Conservation (phyloP, 441 rosid species). For the Arabidopsis lyrata region DNA sequence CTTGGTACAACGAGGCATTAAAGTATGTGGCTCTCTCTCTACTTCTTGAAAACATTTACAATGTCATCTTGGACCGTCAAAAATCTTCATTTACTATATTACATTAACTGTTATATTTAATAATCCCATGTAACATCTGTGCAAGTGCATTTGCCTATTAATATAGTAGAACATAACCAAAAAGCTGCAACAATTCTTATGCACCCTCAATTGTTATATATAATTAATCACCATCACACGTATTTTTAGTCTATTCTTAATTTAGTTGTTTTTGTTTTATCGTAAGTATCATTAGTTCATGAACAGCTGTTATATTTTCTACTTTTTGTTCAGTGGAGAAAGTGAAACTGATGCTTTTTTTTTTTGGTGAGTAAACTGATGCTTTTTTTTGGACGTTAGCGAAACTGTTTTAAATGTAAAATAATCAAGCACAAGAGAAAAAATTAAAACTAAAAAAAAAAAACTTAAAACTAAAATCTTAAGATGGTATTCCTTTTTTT, state of each 20-base stretch:
- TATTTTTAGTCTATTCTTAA: constrained; percentile 29
- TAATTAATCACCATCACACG: constrained; percentile 32
- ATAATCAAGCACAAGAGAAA: not conserved
- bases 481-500: not conserved
- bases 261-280: constrained; percentile 33
- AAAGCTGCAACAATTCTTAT: constrained; percentile 46
- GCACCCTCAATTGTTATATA: constrained; percentile 22
- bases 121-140: constrained; percentile 38
- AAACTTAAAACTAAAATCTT: not conserved
- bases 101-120: constrained; percentile 30
- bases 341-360: not conserved
- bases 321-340: constrained; percentile 19
- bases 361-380: too few relatives aligned
- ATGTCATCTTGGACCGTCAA: constrained; percentile 42
- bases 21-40: constrained; percentile 46
- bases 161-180: constrained; percentile 14
- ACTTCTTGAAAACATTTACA: constrained; percentile 38
- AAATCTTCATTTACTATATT: constrained; percentile 37
- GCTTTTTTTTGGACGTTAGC: not conserved
- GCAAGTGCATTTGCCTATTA: constrained; percentile 34
- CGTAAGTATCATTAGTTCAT: constrained; percentile 22
- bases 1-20: constrained; percentile 46
- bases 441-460: too few relatives aligned
- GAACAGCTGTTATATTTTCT: constrained; percentile 35
- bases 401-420: not conserved